Conservation (phyloP, 768 basidiomycete species). For the Mycena capillaripes region DNA sequence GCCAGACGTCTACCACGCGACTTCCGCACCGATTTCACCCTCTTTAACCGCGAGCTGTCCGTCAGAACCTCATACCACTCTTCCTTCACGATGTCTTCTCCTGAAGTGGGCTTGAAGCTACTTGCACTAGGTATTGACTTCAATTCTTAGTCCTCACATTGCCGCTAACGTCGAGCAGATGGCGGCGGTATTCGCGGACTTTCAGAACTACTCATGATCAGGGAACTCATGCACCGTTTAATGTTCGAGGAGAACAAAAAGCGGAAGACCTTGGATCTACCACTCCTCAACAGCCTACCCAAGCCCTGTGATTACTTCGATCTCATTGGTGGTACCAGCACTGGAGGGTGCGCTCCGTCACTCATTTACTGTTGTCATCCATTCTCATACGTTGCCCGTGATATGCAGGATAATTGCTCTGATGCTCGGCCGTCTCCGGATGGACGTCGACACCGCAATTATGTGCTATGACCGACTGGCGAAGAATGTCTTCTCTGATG, state of each 20-base stretch:
- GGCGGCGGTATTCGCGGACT: constrained; percentile 38
- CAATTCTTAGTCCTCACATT: too few relatives aligned
- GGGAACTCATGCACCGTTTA: constrained; percentile 36
- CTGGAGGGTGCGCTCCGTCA: constrained; percentile 34
- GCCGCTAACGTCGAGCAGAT: constrained; percentile 17
- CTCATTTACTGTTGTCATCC: too few relatives aligned
- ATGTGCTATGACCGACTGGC: background rate
- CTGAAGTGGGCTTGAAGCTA: too few relatives aligned
- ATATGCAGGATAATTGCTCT: constrained; percentile 5
- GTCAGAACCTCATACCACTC: too few relatives aligned
- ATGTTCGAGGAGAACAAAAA: background rate
- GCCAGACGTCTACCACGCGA: too few relatives aligned
- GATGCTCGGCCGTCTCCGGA: constrained; percentile 5
- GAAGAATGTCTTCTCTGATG: background rate
- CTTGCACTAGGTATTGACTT: too few relatives aligned
- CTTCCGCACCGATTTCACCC: too few relatives aligned
- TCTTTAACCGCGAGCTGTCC: too few relatives aligned
- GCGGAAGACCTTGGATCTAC: too few relatives aligned
- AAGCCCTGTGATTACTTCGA: constrained; percentile 39
- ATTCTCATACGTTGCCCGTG: too few relatives aligned
- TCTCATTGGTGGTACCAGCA: constrained; percentile 38
- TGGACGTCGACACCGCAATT: background rate
- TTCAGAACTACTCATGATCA: constrained; percentile 26
- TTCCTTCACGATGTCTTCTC: background rate
- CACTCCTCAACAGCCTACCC: background rate